Evolutionary conservation across 768 basidiomycete genomes (phyloP), one percentile per base, ranked within the genome.

Genomic region (Pleurotus citrinopileatus): DNA sequence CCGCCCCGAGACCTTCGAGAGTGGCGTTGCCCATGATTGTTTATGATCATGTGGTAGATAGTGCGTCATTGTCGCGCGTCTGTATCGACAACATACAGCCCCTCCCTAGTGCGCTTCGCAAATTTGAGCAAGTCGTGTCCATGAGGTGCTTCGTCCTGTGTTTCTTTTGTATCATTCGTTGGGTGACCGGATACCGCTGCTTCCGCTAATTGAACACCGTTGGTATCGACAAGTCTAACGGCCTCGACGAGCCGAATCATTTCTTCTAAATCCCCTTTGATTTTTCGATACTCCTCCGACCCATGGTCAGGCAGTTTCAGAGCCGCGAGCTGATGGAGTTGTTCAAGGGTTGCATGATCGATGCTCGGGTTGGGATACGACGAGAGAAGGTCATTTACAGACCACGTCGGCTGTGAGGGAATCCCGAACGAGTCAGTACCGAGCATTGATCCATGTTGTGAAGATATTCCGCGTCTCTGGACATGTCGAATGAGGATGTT

Each of bases 241-340:
- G 91, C 91, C 62, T 93, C 89, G 12, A 94, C 91, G 8, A 94
- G 74, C 57, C 76, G 80, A 53, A 92, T 73, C 46, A 94, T 78
- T 51, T 86, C 84, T 59, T 87, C 85, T 57, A 94, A 67, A 57
- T 89, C 83, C 37, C 60, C 56, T 56, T 81, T 86, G 38, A 87
- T 69, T 17, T 66, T 64, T 2, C 64, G 60, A 58, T 85, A 78
- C 55, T 83, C 79, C 4, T 65, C 62, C 0, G 88, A 81, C 32
- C 78, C 81, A 55, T 81, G 73, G 43, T 72, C 64, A 1, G 90
- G 91, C 1, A 89, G 82, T 23, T 78, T 64, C 40, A 94, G 76
- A 28, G 91, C 91, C 44, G 91, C 84, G 42, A 91, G 77, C 34
- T 83, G 71, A 61, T 93, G 84, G 3, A 93, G 77, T 44, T 75